Evolutionary conservation across 2,329 filamentous ascomycete species (phyloP).

Genomic region (Colletotrichum aenigma): DNA sequence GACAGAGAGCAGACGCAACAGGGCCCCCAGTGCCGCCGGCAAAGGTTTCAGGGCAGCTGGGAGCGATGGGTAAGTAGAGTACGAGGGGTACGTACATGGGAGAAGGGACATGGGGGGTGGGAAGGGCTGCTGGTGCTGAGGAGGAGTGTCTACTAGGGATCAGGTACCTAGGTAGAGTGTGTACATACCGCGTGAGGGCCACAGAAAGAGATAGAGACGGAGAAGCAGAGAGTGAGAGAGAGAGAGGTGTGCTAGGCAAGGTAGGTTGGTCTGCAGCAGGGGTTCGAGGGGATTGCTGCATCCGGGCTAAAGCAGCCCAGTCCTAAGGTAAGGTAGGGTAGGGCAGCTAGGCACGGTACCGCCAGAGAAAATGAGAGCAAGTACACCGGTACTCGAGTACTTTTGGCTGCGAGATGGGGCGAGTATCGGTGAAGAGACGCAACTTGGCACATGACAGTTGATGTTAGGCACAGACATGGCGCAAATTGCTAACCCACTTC

Average conservation of each 20-base stretch:
- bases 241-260: not conserved
- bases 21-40: constrained; percentile 17
- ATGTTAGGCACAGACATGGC: constrained; percentile 19
- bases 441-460: constrained; percentile 21
- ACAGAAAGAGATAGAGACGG: not conserved
- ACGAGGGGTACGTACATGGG: not conserved
- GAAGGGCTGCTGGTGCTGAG: not conserved
- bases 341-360: not conserved
- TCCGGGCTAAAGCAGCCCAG: constrained; percentile 14
- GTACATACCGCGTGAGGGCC: too few species aligned
- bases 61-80: not conserved
- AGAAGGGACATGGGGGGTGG: not conserved
- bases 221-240: not conserved
- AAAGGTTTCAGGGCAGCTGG: constrained; percentile 21
- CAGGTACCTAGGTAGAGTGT: not conserved
- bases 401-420: not conserved
- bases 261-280: constrained; percentile 2
- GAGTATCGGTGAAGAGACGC: constrained; percentile 22
- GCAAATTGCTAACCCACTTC: constrained; percentile 21
- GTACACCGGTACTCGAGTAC: constrained; percentile 1
- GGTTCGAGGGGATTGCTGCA: constrained; percentile 10
- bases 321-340: not conserved
- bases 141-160: not conserved
- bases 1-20: constrained; percentile 15
- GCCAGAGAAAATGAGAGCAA: not conserved